A percentile compares a stretch with the other conserved stretches of the same genome.
These are phyloP conservation scores for Phytophthora tentaculata DNA, from an alignment of 352 stramenopile species.

Conservation along the genomic window DNA sequence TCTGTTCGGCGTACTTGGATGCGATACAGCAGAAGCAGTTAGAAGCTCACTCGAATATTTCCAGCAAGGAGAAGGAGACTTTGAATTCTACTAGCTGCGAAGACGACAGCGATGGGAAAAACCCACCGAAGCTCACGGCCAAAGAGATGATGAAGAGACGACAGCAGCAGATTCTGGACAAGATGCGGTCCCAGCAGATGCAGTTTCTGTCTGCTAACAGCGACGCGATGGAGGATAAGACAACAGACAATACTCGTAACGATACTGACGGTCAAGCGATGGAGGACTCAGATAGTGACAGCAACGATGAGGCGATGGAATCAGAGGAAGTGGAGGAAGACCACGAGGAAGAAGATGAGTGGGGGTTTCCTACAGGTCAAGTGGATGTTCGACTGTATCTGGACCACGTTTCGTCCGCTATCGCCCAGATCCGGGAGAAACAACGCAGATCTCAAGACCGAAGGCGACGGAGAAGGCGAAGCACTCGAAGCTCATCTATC, in stretches of 20 bases:
- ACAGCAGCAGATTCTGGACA: slow-evolving; percentile 75
- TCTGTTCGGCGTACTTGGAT: slow-evolving; percentile 33
- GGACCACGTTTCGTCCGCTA: slow-evolving; percentile 67
- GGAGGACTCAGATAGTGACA: slow-evolving; percentile 25
- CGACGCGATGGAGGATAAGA: slow-evolving; percentile 26
- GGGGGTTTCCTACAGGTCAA: slow-evolving; percentile 81
- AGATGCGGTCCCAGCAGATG: slow-evolving; percentile 77
- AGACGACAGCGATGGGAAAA: slow-evolving; percentile 9
- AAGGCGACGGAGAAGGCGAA: slow-evolving; percentile 44
- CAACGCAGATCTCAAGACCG: slow-evolving; percentile 40
- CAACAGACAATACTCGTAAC: slow-evolving; percentile 10
- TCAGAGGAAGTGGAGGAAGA: slow-evolving; percentile 52
- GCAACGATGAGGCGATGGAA: slow-evolving; percentile 39
- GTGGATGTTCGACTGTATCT: slow-evolving; percentile 73
- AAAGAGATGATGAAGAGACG: slow-evolving; percentile 69
- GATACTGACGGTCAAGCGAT: slow-evolving; percentile 9
- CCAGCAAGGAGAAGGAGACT: neutral
- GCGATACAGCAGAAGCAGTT: slow-evolving; percentile 18
- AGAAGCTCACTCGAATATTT: slow-evolving; percentile 5
- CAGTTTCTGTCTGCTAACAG: slow-evolving; percentile 69
- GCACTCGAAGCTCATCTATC: slow-evolving; percentile 38
- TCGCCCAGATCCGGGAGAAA: slow-evolving; percentile 61
- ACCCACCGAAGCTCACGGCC: slow-evolving; percentile 38
- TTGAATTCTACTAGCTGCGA: slow-evolving; percentile 7
- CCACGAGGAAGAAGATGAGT: slow-evolving; percentile 77